Conservation (phyloP, 345 rosid species). For the Aquilaria yunnanensis region DNA sequence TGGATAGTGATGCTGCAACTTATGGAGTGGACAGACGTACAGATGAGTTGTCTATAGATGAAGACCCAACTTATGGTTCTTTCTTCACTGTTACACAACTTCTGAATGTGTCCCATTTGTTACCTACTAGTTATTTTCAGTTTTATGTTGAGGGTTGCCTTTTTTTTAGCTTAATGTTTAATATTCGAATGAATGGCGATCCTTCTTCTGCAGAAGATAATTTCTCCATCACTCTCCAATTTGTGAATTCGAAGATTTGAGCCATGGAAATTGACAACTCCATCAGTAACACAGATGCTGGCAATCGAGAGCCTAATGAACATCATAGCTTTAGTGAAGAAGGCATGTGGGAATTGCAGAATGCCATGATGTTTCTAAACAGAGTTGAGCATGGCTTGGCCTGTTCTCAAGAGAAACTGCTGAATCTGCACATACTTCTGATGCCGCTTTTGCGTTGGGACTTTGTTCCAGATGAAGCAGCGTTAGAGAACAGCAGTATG, state of each 20-base stretch:
- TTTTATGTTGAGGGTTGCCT: background rate
- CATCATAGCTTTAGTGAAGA: slow-evolving; percentile 15
- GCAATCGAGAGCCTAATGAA: slow-evolving; percentile 8
- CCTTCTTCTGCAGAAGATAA: slow-evolving; percentile 1
- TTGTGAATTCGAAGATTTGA: slow-evolving; percentile 14
- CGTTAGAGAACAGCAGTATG: slow-evolving; percentile 24
- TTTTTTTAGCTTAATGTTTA: background rate
- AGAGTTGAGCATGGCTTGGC: slow-evolving; percentile 47
- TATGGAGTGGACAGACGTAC: too few relatives aligned
- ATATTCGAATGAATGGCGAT: background rate
- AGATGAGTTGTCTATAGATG: background rate
- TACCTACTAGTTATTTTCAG: background rate
- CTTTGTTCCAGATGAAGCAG: slow-evolving; percentile 43
- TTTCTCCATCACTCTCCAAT: slow-evolving; percentile 5
- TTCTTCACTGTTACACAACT: background rate
- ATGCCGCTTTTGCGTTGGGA: slow-evolving; percentile 75
- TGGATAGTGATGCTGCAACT: too few relatives aligned
- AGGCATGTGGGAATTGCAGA: slow-evolving; percentile 34
- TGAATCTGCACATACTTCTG: slow-evolving; percentile 59
- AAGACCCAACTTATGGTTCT: background rate
- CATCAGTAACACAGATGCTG: slow-evolving; percentile 1
- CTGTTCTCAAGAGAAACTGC: slow-evolving; percentile 51
- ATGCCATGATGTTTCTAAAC: slow-evolving; percentile 33
- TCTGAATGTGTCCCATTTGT: background rate
- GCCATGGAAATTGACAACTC: slow-evolving; percentile 16